Base-by-base conservation (phyloP, 1,284 basidiomycete genomes). In the Irpex sp. region DNA sequence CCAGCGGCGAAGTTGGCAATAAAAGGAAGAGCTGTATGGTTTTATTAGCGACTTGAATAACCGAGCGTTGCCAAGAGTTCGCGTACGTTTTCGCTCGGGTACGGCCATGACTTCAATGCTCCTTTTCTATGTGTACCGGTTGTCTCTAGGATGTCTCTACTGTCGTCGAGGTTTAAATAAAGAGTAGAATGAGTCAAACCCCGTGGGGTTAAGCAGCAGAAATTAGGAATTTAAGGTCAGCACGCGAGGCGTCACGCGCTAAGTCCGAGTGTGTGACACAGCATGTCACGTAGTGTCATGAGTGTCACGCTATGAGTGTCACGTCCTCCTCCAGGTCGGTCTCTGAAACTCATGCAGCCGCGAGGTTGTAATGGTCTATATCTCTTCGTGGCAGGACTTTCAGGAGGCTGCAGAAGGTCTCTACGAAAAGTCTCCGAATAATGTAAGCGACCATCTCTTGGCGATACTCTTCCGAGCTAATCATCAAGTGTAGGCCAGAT, bases 401-500 rank as follows among this genome's bases (percentile, higher is more conserved):
- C 90, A 92, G 78, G 88, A 93, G 79, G 92, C 92, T 55, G 92
- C 92, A 64, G 90, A 93, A 75, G 86, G 82, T 21, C 79, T 96
- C 66, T 95, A 96, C 73, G 77, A 82, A 61, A 86, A 86, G 72
- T 88, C 91, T 31, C 93, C 94, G 1, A 82, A 81, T 67, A 87
- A 84, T 68, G 94, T 94, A 70, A 66, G 86, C 77, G 26, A 11
- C 8, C 8, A 11, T 15, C 3, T 9, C 15, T 15, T 26, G 26
- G 26, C 26, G 26, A 26, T 26, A 26, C 26, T 26, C 26, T 26
- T 26, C 26, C 26, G 3, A 26, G 26, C 26, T 26, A 26, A 26
- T 26, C 26, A 26, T 26, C 26, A 26, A 26, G n/a, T 33, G 49
- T 69, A 97, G 94, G 83, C 91, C 36, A 84, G 94, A 59, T 96